Evolutionary conservation across 2,329 filamentous ascomycete species (phyloP).

Genomic region (Gnomoniopsis smithogilvyi): DNA sequence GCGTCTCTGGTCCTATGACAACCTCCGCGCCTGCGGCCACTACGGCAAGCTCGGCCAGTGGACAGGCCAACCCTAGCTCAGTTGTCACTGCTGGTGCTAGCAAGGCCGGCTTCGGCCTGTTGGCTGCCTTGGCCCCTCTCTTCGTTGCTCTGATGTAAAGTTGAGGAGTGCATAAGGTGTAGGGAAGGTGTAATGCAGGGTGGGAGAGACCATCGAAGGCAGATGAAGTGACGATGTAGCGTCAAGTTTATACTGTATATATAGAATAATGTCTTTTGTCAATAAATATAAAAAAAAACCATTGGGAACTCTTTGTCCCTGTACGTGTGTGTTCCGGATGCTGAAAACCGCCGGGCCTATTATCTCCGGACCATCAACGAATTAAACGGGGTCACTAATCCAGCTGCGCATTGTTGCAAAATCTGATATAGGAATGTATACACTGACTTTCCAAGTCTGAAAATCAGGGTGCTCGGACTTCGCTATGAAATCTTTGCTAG

Average conservation of each 20-base stretch:
- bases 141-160: constrained; percentile 15
- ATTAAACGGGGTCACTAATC: too few relatives aligned
- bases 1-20: neutral
- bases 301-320: neutral
- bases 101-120: constrained; percentile 16
- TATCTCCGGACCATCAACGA: too few relatives aligned
- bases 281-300: neutral
- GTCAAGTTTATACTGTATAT: neutral
- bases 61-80: neutral
- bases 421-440: too few relatives aligned
- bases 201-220: neutral
- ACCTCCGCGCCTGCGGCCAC: constrained; percentile 2
- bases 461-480: neutral
- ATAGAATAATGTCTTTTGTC: neutral
- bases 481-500: neutral
- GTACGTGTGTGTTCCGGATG: too few relatives aligned
- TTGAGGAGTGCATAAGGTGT: neutral
- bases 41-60: neutral
- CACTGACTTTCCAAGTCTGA: too few relatives aligned
- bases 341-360: too few relatives aligned
- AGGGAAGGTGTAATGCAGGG: neutral
- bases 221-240: neutral
- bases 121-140: constrained; percentile 15
- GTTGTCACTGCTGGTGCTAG: constrained; percentile 14
- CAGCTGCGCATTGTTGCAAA: too few relatives aligned